Base-by-base conservation (phyloP, 495 filamentous ascomycete species). In the Paragyromitra xinjiangensis region DNA sequence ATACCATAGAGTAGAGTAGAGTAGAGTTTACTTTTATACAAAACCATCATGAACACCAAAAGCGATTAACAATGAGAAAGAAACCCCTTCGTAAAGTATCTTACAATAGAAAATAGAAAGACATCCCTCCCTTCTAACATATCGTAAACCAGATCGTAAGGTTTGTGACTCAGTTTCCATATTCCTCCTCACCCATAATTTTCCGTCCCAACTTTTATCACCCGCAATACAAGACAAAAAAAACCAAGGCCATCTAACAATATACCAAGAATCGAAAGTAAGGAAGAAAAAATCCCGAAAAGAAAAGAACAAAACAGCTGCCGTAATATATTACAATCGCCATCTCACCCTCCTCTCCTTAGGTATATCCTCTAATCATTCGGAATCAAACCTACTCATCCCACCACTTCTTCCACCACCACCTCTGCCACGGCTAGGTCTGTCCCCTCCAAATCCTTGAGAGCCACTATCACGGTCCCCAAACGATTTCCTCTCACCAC, bases 21-120 rank as follows among this genome's bases (percentile, higher is more conserved):
- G 71, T 74, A 74, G 71, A 74, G 71, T 69, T 73, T 69, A 69
- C 71, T 53, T 65, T 73, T 73, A 8, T 73, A 73, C 51, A 74
- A 51, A 69, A 51, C 64, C 50, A 14, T 71, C 44, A 62, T 59
- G 55, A 63, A 59, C 68, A 59, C 68, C 68, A 39, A 69, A 69
- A 69, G 42, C 59, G 45, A 56, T 58, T 29, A 73, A 34, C 26
- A 66, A 40, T 22, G 51, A 51, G 64, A 56, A 39, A 53, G 50
- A 68, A 68, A 37, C 64, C 71, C 24, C 64, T 69, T 74, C 64
- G 40, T 74, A 62, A 69, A 73, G 53, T 74, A 74, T 74, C 64
- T 59, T 74, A 74, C 71, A 74, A 74, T 64, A 69, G 53, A 61
- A 68, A 69, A 69, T 51, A 69, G 50, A 73, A 69, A 69, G 19